phyloP scores from a whole-genome alignment of 2,329 filamentous ascomycete genomes.

The Fusarium veterinarium region DNA sequence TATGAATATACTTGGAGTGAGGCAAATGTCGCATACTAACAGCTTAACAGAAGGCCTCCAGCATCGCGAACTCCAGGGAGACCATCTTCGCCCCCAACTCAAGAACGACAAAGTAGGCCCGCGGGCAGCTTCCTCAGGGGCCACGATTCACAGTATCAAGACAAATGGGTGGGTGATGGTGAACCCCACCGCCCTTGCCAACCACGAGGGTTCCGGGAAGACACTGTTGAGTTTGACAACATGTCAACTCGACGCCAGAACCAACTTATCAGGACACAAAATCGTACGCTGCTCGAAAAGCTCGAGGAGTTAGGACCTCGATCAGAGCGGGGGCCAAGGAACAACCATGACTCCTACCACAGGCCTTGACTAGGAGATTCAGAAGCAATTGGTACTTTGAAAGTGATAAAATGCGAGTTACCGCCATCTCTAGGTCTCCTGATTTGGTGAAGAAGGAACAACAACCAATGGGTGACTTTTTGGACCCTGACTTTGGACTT shows the following conservation, averaged over 20 bases:
- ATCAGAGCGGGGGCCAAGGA: neutral
- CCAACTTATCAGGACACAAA: rapidly evolving
- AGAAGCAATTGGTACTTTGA: neutral
- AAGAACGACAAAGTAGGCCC: neutral
- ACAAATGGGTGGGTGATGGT: neutral
- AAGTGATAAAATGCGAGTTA: neutral
- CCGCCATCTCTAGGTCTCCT: neutral
- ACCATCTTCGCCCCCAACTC: too few relatives aligned
- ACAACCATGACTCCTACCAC: neutral
- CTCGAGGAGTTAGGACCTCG: neutral
- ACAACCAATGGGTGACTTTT: neutral
- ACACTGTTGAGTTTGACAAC: neutral
- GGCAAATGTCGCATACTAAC: neutral
- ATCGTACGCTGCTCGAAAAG: rapidly evolving
- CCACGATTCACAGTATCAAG: neutral
- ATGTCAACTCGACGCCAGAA: conserved; percentile 6
- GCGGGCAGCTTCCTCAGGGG: rapidly evolving
- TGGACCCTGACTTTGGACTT: neutral
- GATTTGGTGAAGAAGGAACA: neutral
- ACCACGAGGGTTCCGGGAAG: conserved; percentile 10
- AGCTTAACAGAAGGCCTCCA: rapidly evolving
- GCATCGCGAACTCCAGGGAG: rapidly evolving
- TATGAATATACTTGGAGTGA: neutral
- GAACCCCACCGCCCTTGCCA: too few relatives aligned
- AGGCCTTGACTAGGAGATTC: neutral